A percentile compares a stretch with the other conserved stretches of the same genome.
Conservation (phyloP, 2,329 filamentous ascomycete genomes). For the Samsoniella hepiali region DNA sequence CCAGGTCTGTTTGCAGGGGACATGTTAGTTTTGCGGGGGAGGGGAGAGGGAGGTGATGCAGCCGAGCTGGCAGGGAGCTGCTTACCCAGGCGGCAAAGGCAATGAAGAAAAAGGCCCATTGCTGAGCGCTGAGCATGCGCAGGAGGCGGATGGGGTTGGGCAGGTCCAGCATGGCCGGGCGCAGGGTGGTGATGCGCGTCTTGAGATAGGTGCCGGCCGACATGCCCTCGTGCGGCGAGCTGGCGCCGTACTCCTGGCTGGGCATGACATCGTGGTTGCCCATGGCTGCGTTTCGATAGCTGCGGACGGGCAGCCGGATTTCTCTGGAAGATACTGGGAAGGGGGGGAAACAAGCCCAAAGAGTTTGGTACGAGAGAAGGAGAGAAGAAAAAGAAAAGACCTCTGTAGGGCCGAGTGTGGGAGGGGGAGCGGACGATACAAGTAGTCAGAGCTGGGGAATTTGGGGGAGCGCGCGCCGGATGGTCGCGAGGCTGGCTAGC, state of each 20-base stretch:
- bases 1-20: constrained; percentile 45
- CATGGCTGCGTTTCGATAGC: constrained; percentile 12
- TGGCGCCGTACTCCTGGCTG: constrained; percentile 27
- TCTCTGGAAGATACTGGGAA: neutral
- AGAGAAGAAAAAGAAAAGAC: neutral
- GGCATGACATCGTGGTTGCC: constrained; percentile 20
- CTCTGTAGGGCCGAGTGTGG: neutral
- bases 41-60: too few species aligned
- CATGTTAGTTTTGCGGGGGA: neutral
- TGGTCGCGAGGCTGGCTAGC: neutral
- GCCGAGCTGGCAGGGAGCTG: neutral
- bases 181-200: constrained; percentile 55
- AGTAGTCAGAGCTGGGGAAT: neutral
- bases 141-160: constrained; percentile 52
- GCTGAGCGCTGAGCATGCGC: constrained; percentile 45
- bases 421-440: neutral
- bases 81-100: constrained; percentile 56
- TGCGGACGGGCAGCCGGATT: neutral
- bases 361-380: neutral
- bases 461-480: neutral
- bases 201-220: constrained; percentile 42
- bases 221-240: constrained; percentile 49
- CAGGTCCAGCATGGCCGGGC: constrained; percentile 53
- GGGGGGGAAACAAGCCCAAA: neutral
- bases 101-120: constrained; percentile 55